Conservation (phyloP, 306 rosid genomes). For the Castanea crenata region DNA sequence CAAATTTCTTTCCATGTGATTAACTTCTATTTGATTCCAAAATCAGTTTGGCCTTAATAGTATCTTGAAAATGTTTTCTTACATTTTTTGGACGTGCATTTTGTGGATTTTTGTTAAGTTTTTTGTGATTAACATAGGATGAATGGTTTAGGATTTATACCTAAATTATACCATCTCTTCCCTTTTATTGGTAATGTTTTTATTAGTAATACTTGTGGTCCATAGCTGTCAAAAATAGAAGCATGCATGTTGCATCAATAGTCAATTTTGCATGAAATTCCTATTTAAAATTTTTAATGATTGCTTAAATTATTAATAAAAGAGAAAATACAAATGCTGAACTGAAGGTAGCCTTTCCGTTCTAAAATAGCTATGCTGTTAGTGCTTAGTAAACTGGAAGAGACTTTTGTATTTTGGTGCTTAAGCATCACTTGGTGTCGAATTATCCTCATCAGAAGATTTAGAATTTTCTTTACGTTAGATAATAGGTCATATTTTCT, state of each 20-base stretch:
- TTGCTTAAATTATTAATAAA: neutral
- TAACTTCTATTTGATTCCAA: neutral
- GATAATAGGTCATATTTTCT: neutral
- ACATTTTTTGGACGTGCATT: neutral
- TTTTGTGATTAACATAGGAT: conserved; percentile 15
- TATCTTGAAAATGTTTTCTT: too few relatives aligned
- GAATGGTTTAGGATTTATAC: conserved; percentile 15
- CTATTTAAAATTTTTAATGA: conserved; percentile 2
- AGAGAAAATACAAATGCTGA: neutral
- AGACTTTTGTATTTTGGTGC: neutral
- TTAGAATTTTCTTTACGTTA: neutral
- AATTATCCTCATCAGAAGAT: neutral
- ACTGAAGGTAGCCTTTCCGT: too few relatives aligned
- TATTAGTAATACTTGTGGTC: conserved; percentile 5
- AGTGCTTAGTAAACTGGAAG: neutral
- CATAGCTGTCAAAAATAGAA: conserved; percentile 9
- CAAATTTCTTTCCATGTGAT: neutral
- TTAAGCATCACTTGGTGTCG: neutral
- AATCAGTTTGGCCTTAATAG: neutral
- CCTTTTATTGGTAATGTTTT: conserved; percentile 10
- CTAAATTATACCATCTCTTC: neutral
- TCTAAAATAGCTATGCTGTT: neutral
- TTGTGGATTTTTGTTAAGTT: neutral
- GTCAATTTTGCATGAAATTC: neutral
- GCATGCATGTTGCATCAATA: neutral